These are phyloP conservation scores for Melastoma candidum DNA, from an alignment of 441 rosid genomes.

Conservation along the genomic window DNA sequence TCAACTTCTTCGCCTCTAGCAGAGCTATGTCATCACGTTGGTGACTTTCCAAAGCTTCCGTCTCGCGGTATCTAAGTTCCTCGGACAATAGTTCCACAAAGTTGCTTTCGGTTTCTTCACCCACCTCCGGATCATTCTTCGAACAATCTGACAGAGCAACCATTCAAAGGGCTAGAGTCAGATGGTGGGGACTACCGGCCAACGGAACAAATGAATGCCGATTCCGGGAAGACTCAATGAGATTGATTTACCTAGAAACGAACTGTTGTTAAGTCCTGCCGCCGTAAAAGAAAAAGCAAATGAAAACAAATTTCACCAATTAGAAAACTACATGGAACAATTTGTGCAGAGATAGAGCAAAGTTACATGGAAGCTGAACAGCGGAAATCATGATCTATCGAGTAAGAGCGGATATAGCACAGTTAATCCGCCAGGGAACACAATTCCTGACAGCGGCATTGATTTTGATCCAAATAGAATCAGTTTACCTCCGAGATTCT, in stretches of 20 bases:
- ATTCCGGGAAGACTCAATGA: conserved; percentile 85
- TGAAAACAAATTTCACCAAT: background rate
- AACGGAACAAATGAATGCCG: conserved; percentile 35
- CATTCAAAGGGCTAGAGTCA: background rate
- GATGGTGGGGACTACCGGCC: conserved; percentile 14
- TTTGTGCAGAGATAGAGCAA: too few species aligned
- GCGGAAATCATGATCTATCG: too few species aligned
- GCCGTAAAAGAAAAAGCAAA: conserved; percentile 5
- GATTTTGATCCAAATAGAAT: too few species aligned
- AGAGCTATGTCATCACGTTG: conserved; percentile 58
- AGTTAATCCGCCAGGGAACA: too few species aligned
- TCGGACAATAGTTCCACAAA: conserved; percentile 67
- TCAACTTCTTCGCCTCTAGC: conserved; percentile 84
- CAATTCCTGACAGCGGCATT: too few species aligned
- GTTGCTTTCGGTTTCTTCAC: conserved; percentile 75
- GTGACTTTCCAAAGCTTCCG: conserved; percentile 70
- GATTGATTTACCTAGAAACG: conserved; percentile 68
- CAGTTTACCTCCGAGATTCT: too few species aligned
- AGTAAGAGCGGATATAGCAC: too few species aligned
- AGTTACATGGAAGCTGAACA: too few species aligned
- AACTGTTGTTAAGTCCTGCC: conserved; percentile 71
- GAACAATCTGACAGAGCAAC: conserved; percentile 44
- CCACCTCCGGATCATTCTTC: conserved; percentile 73
- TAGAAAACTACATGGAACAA: too few species aligned
- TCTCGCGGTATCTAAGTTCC: conserved; percentile 70